These are phyloP conservation scores for Rhododendron vialii DNA, from an alignment of 148 eudicot genomes.

Conservation along the genomic window DNA sequence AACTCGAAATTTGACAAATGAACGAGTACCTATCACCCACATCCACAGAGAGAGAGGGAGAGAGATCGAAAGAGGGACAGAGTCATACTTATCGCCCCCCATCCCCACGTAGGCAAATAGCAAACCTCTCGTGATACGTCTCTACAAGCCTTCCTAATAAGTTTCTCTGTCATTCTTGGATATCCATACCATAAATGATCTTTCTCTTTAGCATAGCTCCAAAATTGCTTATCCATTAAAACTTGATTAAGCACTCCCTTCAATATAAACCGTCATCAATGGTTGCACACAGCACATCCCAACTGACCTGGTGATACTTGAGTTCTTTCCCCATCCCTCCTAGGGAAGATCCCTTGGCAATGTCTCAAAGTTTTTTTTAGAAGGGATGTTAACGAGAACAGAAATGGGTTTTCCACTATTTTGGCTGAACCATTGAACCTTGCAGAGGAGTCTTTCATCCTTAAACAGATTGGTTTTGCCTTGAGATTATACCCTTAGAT, in stretches of 20 bases:
- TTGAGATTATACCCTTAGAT: neutral
- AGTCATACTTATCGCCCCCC: neutral
- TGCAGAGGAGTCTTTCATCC: slow-evolving; percentile 64
- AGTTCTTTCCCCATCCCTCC: neutral
- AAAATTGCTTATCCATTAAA: neutral
- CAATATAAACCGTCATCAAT: neutral
- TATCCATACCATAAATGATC: neutral
- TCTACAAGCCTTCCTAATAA: neutral
- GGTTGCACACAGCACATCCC: neutral
- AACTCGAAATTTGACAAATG: neutral
- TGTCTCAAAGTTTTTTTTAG: neutral
- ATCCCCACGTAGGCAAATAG: neutral
- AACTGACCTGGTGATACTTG: neutral
- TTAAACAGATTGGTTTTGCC: slow-evolving; percentile 42
- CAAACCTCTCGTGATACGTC: neutral
- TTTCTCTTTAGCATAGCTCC: neutral
- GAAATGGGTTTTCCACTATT: slow-evolving; percentile 73
- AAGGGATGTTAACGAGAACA: slow-evolving; percentile 41
- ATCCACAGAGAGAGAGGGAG: neutral
- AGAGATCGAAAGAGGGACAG: too few species aligned
- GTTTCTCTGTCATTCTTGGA: neutral
- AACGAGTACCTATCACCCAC: neutral
- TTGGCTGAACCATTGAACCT: slow-evolving; percentile 61
- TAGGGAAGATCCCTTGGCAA: neutral
- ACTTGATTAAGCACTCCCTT: neutral